These are phyloP conservation scores for Allomyces macrogynus DNA, from an alignment of 192 early-diverging fungal species.

Conservation along the genomic window DNA sequence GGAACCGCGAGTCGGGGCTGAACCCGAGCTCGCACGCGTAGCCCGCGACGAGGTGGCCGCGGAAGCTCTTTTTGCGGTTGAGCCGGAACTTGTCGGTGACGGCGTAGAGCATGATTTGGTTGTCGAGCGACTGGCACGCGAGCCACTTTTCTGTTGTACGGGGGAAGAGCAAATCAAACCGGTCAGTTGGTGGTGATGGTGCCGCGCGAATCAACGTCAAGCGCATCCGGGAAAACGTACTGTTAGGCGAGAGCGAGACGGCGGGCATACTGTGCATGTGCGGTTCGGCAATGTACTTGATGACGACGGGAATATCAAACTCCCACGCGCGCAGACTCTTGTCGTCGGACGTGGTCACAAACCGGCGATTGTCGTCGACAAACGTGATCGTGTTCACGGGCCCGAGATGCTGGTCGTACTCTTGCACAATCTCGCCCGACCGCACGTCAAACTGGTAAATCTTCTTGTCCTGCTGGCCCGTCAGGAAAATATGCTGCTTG, in stretches of 20 bases:
- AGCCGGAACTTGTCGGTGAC: slow-evolving; percentile 65
- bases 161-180: background rate
- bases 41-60: slow-evolving; percentile 84
- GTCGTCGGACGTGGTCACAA: slow-evolving; percentile 91
- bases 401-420: slow-evolving; percentile 94
- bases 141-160: slow-evolving; percentile 62
- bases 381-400: slow-evolving; percentile 94
- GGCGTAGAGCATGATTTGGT: slow-evolving; percentile 79
- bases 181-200: slow-evolving; percentile 1
- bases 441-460: slow-evolving; percentile 75
- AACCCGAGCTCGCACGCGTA: slow-evolving; percentile 90
- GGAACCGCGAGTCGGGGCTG: slow-evolving; percentile 70
- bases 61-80: slow-evolving; percentile 78
- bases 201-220: slow-evolving; percentile 3
- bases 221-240: slow-evolving; percentile 26
- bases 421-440: slow-evolving; percentile 64
- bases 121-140: slow-evolving; percentile 85
- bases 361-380: slow-evolving; percentile 79
- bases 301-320: slow-evolving; percentile 92
- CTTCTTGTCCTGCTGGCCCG: slow-evolving; percentile 83
- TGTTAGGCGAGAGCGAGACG: slow-evolving; percentile 65
- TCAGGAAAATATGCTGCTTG: slow-evolving; percentile 72
- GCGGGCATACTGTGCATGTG: slow-evolving; percentile 93
- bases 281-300: slow-evolving; percentile 91
- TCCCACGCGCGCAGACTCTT: slow-evolving; percentile 96